phyloP scores from a whole-genome alignment of 78 protist species.

The Speleostelium caveatum region DNA sequence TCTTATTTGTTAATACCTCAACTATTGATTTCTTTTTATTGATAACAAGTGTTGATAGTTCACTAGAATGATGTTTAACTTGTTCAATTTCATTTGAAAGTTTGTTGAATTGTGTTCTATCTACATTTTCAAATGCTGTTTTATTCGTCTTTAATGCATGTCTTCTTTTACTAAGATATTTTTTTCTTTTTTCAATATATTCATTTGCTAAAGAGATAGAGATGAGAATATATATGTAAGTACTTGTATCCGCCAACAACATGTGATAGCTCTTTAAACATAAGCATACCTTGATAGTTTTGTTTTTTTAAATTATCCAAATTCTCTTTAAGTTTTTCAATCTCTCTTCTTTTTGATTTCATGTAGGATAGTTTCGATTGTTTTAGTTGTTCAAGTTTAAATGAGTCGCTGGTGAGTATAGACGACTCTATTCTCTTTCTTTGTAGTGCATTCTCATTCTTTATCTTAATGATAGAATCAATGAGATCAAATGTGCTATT shows the following conservation, averaged over 20 bases:
- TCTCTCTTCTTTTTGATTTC: background rate
- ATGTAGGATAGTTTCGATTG: background rate
- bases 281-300: conserved; percentile 3
- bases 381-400: conserved; percentile 4
- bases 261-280: background rate
- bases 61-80: background rate
- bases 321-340: conserved; percentile 2
- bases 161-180: conserved; percentile 43
- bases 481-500: conserved; percentile 26
- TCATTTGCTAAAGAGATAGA: background rate
- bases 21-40: background rate
- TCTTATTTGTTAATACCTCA: conserved; percentile 3
- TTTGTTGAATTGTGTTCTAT: background rate
- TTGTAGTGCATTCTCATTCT: background rate
- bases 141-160: conserved; percentile 18
- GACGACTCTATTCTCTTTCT: background rate
- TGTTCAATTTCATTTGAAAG: conserved; percentile 7
- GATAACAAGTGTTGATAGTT: background rate
- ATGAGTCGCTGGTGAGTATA: background rate
- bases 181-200: conserved; percentile 23
- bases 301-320: background rate
- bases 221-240: background rate
- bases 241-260: background rate
- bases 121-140: conserved; percentile 11
- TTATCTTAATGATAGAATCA: conserved; percentile 12